A percentile compares a stretch with the other conserved stretches of the same genome.
phyloP scores from a whole-genome alignment of 163 green algal genomes.

The Chlorella variabilis region DNA sequence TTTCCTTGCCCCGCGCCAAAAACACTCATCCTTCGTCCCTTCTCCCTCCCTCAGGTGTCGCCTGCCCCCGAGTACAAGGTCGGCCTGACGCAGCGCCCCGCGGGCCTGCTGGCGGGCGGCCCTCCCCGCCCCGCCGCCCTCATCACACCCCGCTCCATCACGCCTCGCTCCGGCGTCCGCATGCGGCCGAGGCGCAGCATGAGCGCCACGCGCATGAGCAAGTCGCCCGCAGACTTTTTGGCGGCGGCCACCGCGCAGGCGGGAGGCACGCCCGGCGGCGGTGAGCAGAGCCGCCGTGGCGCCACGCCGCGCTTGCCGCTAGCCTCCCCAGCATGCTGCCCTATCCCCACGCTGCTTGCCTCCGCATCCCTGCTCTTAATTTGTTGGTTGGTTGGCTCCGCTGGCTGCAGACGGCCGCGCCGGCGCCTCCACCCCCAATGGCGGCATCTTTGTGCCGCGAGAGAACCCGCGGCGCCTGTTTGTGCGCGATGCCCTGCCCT shows the following conservation, averaged over 20 bases:
- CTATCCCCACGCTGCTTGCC: too few relatives aligned
- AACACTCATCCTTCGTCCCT: not conserved
- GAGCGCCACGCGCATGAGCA: constrained; percentile 40
- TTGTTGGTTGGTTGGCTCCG: too few relatives aligned
- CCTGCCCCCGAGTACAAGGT: constrained; percentile 53
- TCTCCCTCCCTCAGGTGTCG: constrained; percentile 19
- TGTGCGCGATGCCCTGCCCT: constrained; percentile 58
- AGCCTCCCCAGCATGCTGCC: too few relatives aligned
- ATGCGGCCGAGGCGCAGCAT: constrained; percentile 46
- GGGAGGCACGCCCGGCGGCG: constrained; percentile 3
- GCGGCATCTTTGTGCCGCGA: constrained; percentile 53
- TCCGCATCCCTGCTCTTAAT: too few relatives aligned
- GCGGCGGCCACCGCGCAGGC: not conserved
- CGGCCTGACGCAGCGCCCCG: constrained; percentile 49
- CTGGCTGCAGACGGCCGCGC: not conserved
- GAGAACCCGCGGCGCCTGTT: constrained; percentile 66
- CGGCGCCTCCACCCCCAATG: constrained; percentile 31
- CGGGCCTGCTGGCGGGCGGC: constrained; percentile 22
- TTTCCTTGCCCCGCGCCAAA: too few relatives aligned
- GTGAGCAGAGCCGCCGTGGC: not conserved
- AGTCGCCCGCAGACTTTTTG: constrained; percentile 40
- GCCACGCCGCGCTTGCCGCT: too few relatives aligned
- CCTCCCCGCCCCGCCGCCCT: constrained; percentile 41
- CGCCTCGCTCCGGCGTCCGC: constrained; percentile 50
- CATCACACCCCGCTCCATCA: constrained; percentile 56